These are phyloP conservation scores for Cystofilobasidium capitatum DNA, from an alignment of 768 basidiomycete genomes.

Conservation along the genomic window DNA sequence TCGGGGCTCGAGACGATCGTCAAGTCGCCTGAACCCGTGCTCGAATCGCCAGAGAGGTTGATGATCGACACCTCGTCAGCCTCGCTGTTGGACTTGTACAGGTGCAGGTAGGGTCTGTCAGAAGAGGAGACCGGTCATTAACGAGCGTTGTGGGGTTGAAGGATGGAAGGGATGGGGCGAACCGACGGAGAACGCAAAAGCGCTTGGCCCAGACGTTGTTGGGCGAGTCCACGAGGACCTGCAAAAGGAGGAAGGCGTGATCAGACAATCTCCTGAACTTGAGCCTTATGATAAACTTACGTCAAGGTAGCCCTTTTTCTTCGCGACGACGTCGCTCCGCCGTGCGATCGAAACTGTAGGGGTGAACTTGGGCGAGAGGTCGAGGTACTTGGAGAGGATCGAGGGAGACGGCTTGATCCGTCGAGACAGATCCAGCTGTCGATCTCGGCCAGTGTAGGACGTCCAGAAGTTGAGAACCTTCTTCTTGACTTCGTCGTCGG, in stretches of 20 bases:
- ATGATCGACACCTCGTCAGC: conserved; percentile 66
- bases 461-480: not conserved
- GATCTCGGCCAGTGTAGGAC: not conserved
- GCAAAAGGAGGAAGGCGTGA: conserved; percentile 12
- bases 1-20: conserved; percentile 49
- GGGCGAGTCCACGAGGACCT: conserved; percentile 69
- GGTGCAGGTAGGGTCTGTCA: conserved; percentile 73
- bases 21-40: conserved; percentile 47
- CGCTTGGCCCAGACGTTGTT: conserved; percentile 70
- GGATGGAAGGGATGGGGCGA: not conserved
- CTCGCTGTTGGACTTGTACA: conserved; percentile 77
- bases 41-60: conserved; percentile 70
- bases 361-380: conserved; percentile 6
- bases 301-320: conserved; percentile 60
- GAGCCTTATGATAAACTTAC: not conserved
- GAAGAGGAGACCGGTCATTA: not conserved
- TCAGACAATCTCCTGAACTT: too few species aligned
- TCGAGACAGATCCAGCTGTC: not conserved
- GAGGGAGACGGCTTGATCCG: not conserved
- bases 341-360: conserved; percentile 15
- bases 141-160: not conserved
- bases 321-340: conserved; percentile 65
- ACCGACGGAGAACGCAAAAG: conserved; percentile 85
- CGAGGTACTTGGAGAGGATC: conserved; percentile 8
- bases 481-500: not conserved